Percentiles rank a stretch among this genome's conserved stretches.
These are phyloP conservation scores for Penicillium occitanis DNA, from an alignment of 2,329 filamentous ascomycete species.

Conservation along the genomic window DNA sequence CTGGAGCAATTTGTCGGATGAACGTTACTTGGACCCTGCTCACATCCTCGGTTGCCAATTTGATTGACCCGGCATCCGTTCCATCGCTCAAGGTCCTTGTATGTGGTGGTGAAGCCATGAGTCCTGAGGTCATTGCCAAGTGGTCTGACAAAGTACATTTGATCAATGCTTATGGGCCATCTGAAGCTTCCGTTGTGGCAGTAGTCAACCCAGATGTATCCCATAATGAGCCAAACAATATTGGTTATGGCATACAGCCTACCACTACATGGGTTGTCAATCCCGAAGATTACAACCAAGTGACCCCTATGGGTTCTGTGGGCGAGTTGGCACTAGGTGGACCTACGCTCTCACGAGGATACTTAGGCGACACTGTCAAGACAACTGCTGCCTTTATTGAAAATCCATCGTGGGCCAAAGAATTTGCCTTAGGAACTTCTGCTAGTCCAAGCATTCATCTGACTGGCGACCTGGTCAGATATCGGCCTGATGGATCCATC, in stretches of 20 bases:
- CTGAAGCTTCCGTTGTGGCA: constrained; percentile 19
- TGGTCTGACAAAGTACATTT: constrained; percentile 19
- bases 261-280: constrained; percentile 49
- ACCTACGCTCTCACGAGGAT: constrained; percentile 43
- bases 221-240: constrained; percentile 36
- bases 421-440: constrained; percentile 39
- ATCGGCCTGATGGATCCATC: constrained; percentile 39
- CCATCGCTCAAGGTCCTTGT: constrained; percentile 42
- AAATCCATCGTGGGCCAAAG: constrained; percentile 40
- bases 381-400: constrained; percentile 40
- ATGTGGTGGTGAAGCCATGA: constrained; percentile 47
- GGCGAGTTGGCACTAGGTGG: constrained; percentile 46
- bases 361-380: constrained; percentile 43
- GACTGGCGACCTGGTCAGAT: constrained; percentile 33
- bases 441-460: constrained; percentile 41
- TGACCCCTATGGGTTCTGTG: constrained; percentile 44
- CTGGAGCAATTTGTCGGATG: constrained; percentile 51
- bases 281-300: constrained; percentile 46
- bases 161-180: constrained; percentile 20
- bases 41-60: constrained; percentile 59
- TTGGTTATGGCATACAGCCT: constrained; percentile 32
- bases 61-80: constrained; percentile 34
- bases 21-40: constrained; percentile 55
- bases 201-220: constrained; percentile 24
- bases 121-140: constrained; percentile 34